Conservation (phyloP, 2,329 filamentous ascomycete species). For the Scleromitrula shiraiana region DNA sequence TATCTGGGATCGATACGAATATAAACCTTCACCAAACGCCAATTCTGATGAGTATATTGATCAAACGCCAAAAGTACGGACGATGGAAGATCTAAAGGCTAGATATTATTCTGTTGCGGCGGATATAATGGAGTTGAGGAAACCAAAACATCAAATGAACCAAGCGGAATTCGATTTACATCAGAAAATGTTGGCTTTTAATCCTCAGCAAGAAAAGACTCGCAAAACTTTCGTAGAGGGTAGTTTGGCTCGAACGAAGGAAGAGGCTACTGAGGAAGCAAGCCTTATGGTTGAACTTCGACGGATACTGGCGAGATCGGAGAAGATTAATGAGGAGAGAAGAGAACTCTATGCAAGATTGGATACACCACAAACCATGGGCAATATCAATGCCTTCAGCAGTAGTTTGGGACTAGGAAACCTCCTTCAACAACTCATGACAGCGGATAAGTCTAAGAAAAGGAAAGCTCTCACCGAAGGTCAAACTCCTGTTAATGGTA, state of each 20-base stretch:
- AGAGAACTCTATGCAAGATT: slow-evolving; percentile 80
- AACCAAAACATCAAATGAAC: slow-evolving; percentile 80
- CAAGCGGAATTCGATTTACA: slow-evolving; percentile 74
- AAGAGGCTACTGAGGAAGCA: slow-evolving; percentile 89
- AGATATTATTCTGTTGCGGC: slow-evolving; percentile 84
- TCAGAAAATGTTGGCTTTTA: slow-evolving; percentile 80
- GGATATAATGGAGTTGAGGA: slow-evolving; percentile 72
- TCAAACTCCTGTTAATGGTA: slow-evolving; percentile 30
- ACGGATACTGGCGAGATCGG: slow-evolving; percentile 79
- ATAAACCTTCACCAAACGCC: slow-evolving; percentile 34
- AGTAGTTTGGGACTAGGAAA: slow-evolving; percentile 72
- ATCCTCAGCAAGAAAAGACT: slow-evolving; percentile 66
- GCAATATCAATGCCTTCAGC: slow-evolving; percentile 68
- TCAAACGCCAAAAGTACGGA: slow-evolving; percentile 45
- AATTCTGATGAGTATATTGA: background rate
- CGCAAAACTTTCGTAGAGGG: slow-evolving; percentile 81
- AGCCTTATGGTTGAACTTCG: slow-evolving; percentile 83
- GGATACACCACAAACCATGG: slow-evolving; percentile 66
- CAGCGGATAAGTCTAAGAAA: slow-evolving; percentile 83
- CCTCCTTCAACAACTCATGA: slow-evolving; percentile 74
- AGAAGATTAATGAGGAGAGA: slow-evolving; percentile 79
- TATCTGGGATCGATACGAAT: slow-evolving; percentile 90
- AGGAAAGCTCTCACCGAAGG: slow-evolving; percentile 61
- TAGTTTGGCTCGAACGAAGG: slow-evolving; percentile 68
- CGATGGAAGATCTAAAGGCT: slow-evolving; percentile 84